Base-by-base conservation (phyloP, 1,139 yeast genomes). In the Candida tunisiensis region DNA sequence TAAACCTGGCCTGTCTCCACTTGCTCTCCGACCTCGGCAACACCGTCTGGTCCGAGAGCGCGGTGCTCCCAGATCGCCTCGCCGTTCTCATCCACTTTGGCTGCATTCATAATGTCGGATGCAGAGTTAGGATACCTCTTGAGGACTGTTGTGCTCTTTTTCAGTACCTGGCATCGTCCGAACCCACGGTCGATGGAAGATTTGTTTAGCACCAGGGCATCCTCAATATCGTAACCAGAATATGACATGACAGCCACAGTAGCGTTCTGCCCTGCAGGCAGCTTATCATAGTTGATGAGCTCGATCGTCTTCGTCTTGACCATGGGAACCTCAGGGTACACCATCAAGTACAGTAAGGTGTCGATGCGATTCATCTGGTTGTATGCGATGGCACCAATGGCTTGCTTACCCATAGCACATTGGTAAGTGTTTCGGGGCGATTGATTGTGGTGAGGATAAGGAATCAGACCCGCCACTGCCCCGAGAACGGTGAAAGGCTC, bases 331-430 rank as follows among this genome's bases (percentile, higher is more conserved):
- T 88, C 96, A 6, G 99, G 99, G 49, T 91, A 88, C 11, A 85
- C 94, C 94, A 88, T 80, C 41, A 88, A 63, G 49, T 88, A 88
- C 38, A 91, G 60, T 43, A 88, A 58, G 1, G 99, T 91, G 48
- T 88, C 99, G 41, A 88, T 88, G 54, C 99, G 72, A 49, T 83
- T 69, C 57, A 88, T 79, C 55, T 88, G 98, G 53, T 88, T 88
- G 53, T 88, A 88, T 16, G 93, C 95, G 55, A 91, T 91, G 6
- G 96, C 96, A 39, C 99, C 99, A 53, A 88, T 88, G 14, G 98
- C 98, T 59, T 88, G 99, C 60, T 88, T 88, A 71, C 98, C 98
- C 98, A 88, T 88, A 51, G 98, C 98, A 68, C 95, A 88, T 60
- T 88, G 98, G 59, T 88, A 88, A 1, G 98, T 88, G 51, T 88